These are phyloP conservation scores for Conringia planisiliqua DNA, from an alignment of 345 rosid genomes.

Conservation along the genomic window DNA sequence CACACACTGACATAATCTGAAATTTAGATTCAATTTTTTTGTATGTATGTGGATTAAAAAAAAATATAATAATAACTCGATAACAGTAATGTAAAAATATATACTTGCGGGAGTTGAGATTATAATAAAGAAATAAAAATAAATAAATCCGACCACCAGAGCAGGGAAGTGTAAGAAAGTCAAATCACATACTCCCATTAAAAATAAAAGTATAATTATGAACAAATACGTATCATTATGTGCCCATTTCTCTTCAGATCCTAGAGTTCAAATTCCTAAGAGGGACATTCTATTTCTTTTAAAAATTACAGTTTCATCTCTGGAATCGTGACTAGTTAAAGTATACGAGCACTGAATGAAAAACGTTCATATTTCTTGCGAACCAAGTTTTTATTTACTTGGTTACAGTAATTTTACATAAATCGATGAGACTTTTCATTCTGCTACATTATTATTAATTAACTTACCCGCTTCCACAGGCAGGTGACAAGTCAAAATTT, in stretches of 20 bases:
- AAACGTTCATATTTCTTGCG: neutral
- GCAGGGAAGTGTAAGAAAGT: neutral
- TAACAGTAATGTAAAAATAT: neutral
- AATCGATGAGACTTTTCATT: neutral
- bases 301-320: neutral
- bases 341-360: neutral
- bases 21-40: neutral
- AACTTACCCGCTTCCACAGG: neutral
- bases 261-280: constrained; percentile 23
- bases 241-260: constrained; percentile 7
- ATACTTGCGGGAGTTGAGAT: neutral
- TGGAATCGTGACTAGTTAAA: neutral
- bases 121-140: neutral
- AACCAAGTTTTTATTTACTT: neutral
- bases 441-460: neutral
- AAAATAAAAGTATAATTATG: neutral
- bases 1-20: neutral
- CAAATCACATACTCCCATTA: too few species aligned
- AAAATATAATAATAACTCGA: neutral
- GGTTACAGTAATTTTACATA: neutral
- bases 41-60: neutral
- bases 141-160: neutral
- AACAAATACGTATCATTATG: constrained; percentile 3
- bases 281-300: constrained; percentile 1
- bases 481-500: neutral